A percentile compares a stretch with the other conserved stretches of the same genome.
phyloP scores from a whole-genome alignment of 768 basidiomycete species.

The Mycena galericulata region DNA sequence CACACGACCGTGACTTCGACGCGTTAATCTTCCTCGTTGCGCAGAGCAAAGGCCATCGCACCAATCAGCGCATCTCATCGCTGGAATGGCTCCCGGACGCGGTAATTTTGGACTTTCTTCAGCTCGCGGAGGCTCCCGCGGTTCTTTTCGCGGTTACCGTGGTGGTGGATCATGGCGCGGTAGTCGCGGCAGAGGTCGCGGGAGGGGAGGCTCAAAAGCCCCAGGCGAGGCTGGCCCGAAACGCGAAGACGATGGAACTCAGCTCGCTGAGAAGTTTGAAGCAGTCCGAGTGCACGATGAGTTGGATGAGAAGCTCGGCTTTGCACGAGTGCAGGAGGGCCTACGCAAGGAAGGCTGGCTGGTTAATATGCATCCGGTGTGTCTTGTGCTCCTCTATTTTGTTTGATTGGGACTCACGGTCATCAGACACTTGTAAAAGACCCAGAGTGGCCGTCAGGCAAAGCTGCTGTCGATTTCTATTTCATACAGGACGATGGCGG shows the following conservation, averaged over 20 bases:
- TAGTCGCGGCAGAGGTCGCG: constrained; percentile 67
- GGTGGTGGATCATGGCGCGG: constrained; percentile 64
- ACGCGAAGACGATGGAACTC: constrained; percentile 92
- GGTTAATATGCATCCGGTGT: constrained; percentile 97
- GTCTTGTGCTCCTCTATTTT: constrained; percentile 43
- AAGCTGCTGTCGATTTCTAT: constrained; percentile 94
- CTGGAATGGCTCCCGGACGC: constrained; percentile 63
- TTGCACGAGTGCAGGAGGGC: constrained; percentile 85
- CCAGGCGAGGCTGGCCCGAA: constrained; percentile 64
- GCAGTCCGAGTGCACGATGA: constrained; percentile 81
- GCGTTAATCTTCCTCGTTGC: not conserved
- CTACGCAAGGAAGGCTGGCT: constrained; percentile 88
- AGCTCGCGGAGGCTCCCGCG: constrained; percentile 56
- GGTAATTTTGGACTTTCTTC: constrained; percentile 70
- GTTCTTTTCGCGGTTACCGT: constrained; percentile 61
- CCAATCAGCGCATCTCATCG: constrained; percentile 8
- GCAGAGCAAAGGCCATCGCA: not conserved
- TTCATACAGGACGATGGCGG: constrained; percentile 97
- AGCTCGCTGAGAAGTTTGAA: constrained; percentile 89
- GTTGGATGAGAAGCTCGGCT: constrained; percentile 94
- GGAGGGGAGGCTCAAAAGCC: constrained; percentile 48
- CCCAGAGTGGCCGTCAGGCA: constrained; percentile 84
- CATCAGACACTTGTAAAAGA: constrained; percentile 87
- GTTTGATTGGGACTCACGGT: not conserved
- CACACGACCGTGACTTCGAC: constrained; percentile 16